Evolutionary conservation across 805 yeast species (phyloP), one percentile per base, ranked within the genome.

Genomic region (Candida fluviatilis): DNA sequence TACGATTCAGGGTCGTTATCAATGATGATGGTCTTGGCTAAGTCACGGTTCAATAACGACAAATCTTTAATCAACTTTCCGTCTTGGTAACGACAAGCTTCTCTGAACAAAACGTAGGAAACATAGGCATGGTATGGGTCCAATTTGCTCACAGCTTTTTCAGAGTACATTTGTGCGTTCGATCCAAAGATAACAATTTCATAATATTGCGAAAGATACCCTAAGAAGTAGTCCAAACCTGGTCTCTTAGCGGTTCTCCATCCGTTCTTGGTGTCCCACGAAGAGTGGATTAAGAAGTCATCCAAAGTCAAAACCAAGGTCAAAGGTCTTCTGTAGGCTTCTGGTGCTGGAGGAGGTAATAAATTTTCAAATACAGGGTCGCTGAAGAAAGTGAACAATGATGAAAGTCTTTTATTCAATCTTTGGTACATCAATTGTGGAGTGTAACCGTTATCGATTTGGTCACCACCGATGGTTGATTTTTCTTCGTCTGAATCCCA

Each of bases 211-310:
- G 96, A 85, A 51, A 93, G 71, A 64, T 93, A 93, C 19, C 95
- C 96, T 58, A 93, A 69, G 67, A 93, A 93, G 71, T 93, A 93
- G 63, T 95, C 99, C 44, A 88, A 81, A 46, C 99, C 99, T 24
- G 99, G 98, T 70, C 99, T 87, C 73, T 93, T 93, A 21, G 96
- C 98, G 12, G 97, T 91, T 68, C 93, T 82, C 99, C 99, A 93
- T 38, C 99, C 99, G 57, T 79, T 74, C 62, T 86, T 80, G 49
- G 87, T 78, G 40, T 86, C 77, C 99, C 99, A 93, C 46, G 84
- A 86, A 28, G 95, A 81, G 60, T 93, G 96, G 40, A 91, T 78
- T 56, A 93, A 74, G 43, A 93, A 68, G 55, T 93, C 99, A 52
- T 93, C 99, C 54, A 93, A 74, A 21, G 86, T 82, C 51, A 93